Evolutionary conservation across 225 moss, liverwort and hornwort genomes (phyloP).

Genomic region (Asterella californica): DNA sequence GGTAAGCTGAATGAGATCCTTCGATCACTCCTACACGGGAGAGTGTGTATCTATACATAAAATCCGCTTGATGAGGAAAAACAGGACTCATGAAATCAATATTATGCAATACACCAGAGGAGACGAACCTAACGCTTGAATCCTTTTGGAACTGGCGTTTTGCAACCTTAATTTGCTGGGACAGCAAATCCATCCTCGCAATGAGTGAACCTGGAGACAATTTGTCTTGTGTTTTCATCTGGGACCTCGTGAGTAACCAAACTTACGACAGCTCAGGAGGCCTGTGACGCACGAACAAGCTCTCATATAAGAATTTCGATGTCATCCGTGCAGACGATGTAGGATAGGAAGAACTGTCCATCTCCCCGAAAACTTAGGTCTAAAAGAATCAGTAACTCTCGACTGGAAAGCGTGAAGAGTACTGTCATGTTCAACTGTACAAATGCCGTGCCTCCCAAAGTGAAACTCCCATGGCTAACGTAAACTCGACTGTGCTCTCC

Average conservation of each 20-base stretch:
- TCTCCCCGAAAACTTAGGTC: background rate
- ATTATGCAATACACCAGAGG: background rate
- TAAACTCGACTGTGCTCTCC: background rate
- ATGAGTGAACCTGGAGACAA: background rate
- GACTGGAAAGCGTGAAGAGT: background rate
- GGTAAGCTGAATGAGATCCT: background rate
- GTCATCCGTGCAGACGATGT: background rate
- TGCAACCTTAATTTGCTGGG: slow-evolving; percentile 6
- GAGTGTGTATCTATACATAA: background rate
- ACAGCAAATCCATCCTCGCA: background rate
- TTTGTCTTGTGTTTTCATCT: background rate
- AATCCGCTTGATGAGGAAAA: background rate
- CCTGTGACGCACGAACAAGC: background rate
- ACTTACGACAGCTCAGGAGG: background rate
- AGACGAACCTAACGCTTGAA: background rate
- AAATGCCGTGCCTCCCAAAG: background rate
- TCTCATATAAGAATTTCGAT: background rate
- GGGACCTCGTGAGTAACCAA: background rate
- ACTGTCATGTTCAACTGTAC: background rate
- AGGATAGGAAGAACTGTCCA: background rate
- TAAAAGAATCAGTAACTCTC: background rate
- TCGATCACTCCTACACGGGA: background rate
- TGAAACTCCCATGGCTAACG: background rate
- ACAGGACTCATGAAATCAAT: background rate
- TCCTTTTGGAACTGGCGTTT: background rate